Percentiles rank a stretch among this genome's conserved stretches.
Evolutionary conservation across 176 grass and related monocot genomes (phyloP).

Genomic region (Aegilops bicornis): DNA sequence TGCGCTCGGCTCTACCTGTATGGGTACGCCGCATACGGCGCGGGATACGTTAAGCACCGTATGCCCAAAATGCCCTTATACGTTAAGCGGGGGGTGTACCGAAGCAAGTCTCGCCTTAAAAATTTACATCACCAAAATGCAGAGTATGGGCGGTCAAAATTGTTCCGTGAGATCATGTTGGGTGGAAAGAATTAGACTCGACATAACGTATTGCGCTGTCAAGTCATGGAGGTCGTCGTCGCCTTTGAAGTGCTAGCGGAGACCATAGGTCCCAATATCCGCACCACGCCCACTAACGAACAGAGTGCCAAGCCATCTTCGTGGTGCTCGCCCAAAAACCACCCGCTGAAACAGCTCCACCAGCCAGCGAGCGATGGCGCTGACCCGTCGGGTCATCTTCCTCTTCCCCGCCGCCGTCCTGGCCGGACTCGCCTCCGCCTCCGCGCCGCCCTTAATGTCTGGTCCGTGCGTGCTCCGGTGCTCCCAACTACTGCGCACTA

Average conservation of each 20-base stretch:
- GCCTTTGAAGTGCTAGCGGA: no score
- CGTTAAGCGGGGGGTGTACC: no score
- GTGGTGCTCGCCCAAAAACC: neutral
- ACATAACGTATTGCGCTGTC: neutral
- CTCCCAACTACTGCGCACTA: neutral
- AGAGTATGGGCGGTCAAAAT: no score
- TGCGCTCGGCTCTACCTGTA: no score
- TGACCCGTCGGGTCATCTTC: neutral
- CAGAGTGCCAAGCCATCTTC: neutral
- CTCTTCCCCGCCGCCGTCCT: neutral
- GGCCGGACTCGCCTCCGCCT: constrained; percentile 4
- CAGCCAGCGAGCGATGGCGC: neutral
- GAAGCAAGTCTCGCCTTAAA: no score
- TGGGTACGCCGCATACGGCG: no score
- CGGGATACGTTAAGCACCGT: no score
- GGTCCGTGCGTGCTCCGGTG: constrained; percentile 1
- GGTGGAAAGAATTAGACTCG: neutral
- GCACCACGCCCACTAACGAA: neutral
- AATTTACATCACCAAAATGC: no score
- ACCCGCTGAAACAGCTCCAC: neutral
- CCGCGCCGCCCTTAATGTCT: constrained; percentile 24
- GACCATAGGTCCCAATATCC: neutral
- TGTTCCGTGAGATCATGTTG: no score
- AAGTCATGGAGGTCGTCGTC: neutral
- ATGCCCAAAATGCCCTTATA: no score